Percentiles rank a stretch among this genome's conserved stretches.
Evolutionary conservation across 805 yeast species (phyloP).

Genomic region (Saccharomycopsis sp.): DNA sequence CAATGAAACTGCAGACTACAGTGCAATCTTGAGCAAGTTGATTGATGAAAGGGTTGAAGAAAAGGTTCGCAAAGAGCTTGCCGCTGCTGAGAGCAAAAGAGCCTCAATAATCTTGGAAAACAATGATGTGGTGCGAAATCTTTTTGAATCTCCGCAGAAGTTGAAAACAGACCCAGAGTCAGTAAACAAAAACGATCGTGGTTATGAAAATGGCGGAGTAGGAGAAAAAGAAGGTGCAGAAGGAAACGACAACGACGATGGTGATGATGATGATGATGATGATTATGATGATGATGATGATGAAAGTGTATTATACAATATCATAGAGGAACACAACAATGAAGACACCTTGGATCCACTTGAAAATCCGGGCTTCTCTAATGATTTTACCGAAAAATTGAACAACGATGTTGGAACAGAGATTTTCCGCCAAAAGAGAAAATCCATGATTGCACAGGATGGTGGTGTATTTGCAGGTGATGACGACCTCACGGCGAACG

Average conservation of each 20-base stretch:
- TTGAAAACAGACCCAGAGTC: no score
- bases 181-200: no score
- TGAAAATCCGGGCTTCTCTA: slow-evolving; percentile 5
- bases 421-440: slow-evolving; percentile 7
- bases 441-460: not conserved
- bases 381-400: slow-evolving; percentile 11
- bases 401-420: slow-evolving; percentile 18
- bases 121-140: no score
- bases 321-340: slow-evolving; percentile 3
- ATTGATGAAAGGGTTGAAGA: slow-evolving; percentile 10
- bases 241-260: no score
- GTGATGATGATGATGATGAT: not conserved
- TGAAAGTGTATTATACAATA: slow-evolving; percentile 6
- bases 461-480: no score
- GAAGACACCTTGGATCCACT: not conserved
- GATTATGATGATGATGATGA: not conserved
- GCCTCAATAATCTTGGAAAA: no score
- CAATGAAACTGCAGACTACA: slow-evolving; percentile 5
- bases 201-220: no score
- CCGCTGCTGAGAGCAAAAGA: not conserved
- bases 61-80: slow-evolving; percentile 7
- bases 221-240: not conserved
- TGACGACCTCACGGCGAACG: not conserved
- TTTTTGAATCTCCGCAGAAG: no score
- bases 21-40: slow-evolving; percentile 1